A percentile compares a stretch with the other conserved stretches of the same genome.
These are phyloP conservation scores for Polygonum maritimum DNA, from an alignment of 148 eudicot genomes.

Conservation along the genomic window DNA sequence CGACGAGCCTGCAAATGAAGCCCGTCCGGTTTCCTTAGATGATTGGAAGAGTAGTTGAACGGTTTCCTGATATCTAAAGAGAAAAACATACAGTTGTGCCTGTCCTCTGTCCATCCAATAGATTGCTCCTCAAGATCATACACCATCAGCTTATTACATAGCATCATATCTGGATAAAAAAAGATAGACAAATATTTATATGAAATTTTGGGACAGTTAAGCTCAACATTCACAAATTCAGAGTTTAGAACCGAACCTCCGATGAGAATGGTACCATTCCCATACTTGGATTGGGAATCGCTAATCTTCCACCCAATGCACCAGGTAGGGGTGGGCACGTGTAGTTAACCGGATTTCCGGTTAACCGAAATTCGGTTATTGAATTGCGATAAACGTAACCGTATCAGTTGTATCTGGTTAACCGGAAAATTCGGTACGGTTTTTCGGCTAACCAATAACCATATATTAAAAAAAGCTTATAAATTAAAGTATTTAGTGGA, in stretches of 20 bases:
- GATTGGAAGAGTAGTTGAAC: not conserved
- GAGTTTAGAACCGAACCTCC: slow-evolving; percentile 34
- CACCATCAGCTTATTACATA: slow-evolving; percentile 58
- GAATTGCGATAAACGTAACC: too few species aligned
- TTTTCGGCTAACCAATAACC: too few species aligned
- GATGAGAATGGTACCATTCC: slow-evolving; percentile 38
- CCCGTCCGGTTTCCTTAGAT: not conserved
- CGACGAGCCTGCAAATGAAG: slow-evolving; percentile 48
- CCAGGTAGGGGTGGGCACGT: slow-evolving; percentile 13
- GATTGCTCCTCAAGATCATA: slow-evolving; percentile 61
- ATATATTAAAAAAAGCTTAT: too few species aligned
- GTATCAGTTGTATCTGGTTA: too few species aligned
- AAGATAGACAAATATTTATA: not conserved
- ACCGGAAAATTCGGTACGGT: too few species aligned
- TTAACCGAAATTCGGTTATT: too few species aligned
- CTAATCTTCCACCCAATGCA: slow-evolving; percentile 55
- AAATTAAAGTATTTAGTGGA: too few species aligned
- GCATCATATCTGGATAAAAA: slow-evolving; percentile 63
- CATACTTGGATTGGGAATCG: slow-evolving; percentile 37
- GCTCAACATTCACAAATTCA: not conserved
- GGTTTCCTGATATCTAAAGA: not conserved
- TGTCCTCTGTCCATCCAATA: slow-evolving; percentile 56
- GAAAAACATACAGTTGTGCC: slow-evolving; percentile 59
- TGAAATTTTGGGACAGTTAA: not conserved
- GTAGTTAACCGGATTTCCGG: too few species aligned